phyloP scores from a whole-genome alignment of 768 basidiomycete genomes.

The Mycena latifolia region DNA sequence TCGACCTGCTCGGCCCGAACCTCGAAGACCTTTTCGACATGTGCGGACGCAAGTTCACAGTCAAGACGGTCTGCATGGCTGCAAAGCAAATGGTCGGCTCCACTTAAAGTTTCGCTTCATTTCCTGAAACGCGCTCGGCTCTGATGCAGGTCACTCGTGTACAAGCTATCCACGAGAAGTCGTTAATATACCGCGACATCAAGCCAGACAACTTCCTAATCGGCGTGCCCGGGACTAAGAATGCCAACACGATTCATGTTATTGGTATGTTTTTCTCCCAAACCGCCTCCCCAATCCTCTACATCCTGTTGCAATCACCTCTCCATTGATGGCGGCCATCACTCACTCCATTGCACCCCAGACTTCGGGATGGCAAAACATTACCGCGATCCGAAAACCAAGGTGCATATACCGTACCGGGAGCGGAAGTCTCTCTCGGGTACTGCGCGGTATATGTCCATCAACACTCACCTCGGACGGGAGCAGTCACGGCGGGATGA shows the following conservation, averaged over 20 bases:
- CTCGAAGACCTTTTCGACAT: conserved; percentile 98
- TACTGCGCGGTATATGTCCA: conserved; percentile 99
- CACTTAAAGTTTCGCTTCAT: conserved; percentile 15
- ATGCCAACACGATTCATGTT: conserved; percentile 87
- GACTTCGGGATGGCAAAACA: conserved; percentile 99
- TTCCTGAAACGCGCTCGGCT: conserved; percentile 32
- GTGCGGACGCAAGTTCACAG: conserved; percentile 97
- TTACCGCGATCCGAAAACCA: conserved; percentile 98
- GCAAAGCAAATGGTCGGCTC: conserved; percentile 96
- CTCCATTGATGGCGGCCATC: conserved; percentile 14
- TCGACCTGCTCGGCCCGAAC: conserved; percentile 97
- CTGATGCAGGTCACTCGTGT: conserved; percentile 87
- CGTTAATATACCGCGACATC: conserved; percentile 98
- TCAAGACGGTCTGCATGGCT: conserved; percentile 99
- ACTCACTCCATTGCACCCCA: conserved; percentile 42
- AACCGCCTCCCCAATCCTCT: background rate
- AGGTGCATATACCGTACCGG: conserved; percentile 98
- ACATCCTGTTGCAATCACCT: background rate
- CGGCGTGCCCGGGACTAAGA: conserved; percentile 93
- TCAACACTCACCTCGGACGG: conserved; percentile 98
- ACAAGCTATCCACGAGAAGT: conserved; percentile 98
- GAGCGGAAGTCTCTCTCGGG: conserved; percentile 97
- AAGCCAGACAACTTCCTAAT: conserved; percentile 99
- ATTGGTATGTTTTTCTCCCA: conserved; percentile 69
- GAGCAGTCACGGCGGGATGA: conserved; percentile 97